These are phyloP conservation scores for Neofusicoccum laricinum DNA, from an alignment of 2,329 filamentous ascomycete species.

Conservation along the genomic window DNA sequence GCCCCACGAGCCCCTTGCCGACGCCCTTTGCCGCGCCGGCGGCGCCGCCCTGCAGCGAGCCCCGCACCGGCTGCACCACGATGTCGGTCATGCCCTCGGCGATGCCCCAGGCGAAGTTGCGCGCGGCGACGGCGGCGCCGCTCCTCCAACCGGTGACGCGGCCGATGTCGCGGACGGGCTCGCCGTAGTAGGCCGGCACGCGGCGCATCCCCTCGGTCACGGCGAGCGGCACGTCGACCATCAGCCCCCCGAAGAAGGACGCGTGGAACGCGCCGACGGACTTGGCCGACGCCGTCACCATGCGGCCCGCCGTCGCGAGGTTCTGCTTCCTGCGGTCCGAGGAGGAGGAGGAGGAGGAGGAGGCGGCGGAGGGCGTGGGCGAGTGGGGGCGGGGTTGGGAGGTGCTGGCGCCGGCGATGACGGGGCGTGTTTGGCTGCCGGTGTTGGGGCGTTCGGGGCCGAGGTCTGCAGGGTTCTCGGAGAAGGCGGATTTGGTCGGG, in stretches of 20 bases:
- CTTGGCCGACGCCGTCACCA: constrained; percentile 20
- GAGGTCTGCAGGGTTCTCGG: not conserved
- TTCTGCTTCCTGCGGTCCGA: not conserved
- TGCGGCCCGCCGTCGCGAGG: not conserved
- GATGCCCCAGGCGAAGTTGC: constrained; percentile 33
- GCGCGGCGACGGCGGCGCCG: constrained; percentile 31
- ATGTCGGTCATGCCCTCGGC: constrained; percentile 31
- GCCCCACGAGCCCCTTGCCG: not conserved
- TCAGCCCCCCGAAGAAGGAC: constrained; percentile 28
- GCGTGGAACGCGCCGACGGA: constrained; percentile 24
- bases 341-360: too few relatives aligned
- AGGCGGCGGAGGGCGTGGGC: too few relatives aligned
- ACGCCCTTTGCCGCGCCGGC: not conserved
- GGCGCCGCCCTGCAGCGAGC: constrained; percentile 31
- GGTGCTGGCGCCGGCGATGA: not conserved
- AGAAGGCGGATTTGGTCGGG: not conserved
- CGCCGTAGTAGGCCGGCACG: constrained; percentile 24
- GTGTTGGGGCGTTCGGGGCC: not conserved
- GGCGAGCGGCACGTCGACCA: constrained; percentile 38
- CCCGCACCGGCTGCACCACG: constrained; percentile 21
- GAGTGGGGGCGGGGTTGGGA: not conserved
- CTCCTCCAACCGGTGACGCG: constrained; percentile 33
- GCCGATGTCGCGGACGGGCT: constrained; percentile 20
- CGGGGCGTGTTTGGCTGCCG: not conserved
- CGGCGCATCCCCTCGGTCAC: constrained; percentile 35